phyloP scores from a whole-genome alignment of 495 filamentous ascomycete species.

The Annulohypoxylon moriforme region DNA sequence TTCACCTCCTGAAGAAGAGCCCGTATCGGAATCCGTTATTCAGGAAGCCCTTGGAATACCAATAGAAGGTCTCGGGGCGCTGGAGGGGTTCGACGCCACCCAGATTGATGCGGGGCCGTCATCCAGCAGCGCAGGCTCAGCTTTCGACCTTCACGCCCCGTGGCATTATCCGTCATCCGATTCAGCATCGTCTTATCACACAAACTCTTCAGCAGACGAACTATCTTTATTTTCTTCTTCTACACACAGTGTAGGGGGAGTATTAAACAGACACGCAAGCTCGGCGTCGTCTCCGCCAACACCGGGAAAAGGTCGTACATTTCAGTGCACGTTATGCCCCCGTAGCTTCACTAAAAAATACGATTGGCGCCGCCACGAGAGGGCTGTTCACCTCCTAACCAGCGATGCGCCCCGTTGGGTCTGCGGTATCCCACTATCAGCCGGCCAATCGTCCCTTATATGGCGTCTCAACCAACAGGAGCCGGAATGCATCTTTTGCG shows the following conservation, averaged over 20 bases:
- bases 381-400: slow-evolving; percentile 24
- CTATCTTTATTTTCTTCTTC: slow-evolving; percentile 9
- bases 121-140: slow-evolving; percentile 6
- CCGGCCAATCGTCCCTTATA: slow-evolving; percentile 19
- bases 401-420: slow-evolving; percentile 19
- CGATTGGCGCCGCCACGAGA: slow-evolving; percentile 34
- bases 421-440: slow-evolving; percentile 26
- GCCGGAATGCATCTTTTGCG: slow-evolving; percentile 65
- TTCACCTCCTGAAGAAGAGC: slow-evolving; percentile 36
- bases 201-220: slow-evolving; percentile 12
- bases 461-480: slow-evolving; percentile 40
- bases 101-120: background rate
- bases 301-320: background rate
- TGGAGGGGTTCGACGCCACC: background rate
- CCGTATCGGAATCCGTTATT: slow-evolving; percentile 8
- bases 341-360: slow-evolving; percentile 31
- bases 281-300: background rate
- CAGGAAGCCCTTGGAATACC: slow-evolving; percentile 10
- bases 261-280: background rate
- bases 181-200: slow-evolving; percentile 21
- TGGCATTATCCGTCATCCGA: slow-evolving; percentile 19
- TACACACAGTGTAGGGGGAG: background rate
- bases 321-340: slow-evolving; percentile 29
- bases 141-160: background rate
- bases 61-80: background rate